Evolutionary conservation across 345 rosid species (phyloP).

Genomic region (Linum trigynum): DNA sequence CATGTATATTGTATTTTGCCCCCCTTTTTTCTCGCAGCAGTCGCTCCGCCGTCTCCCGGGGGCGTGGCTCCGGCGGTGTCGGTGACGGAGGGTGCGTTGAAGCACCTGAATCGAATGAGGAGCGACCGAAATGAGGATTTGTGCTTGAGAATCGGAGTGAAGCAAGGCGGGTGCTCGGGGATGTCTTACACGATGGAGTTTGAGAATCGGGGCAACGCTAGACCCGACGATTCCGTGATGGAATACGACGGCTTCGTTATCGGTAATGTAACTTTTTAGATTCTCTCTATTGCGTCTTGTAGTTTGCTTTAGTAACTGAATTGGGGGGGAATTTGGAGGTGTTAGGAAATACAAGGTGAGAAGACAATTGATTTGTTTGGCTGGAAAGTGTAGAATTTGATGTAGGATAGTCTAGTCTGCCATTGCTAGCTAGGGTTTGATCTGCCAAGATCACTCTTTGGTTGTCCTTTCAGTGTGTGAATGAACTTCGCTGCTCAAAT

Average conservation of each 20-base stretch:
- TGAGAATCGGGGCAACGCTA: conserved; percentile 48
- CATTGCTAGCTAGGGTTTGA: neutral
- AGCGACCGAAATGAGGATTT: conserved; percentile 55
- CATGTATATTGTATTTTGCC: neutral
- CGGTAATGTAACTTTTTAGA: conserved; percentile 31
- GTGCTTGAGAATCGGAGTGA: conserved; percentile 88
- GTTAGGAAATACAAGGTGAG: neutral
- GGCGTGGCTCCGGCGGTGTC: conserved; percentile 66
- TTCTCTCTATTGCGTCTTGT: neutral
- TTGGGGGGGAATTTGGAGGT: neutral
- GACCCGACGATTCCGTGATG: conserved; percentile 75
- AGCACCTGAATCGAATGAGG: conserved; percentile 76
- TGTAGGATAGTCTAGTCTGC: neutral
- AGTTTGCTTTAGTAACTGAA: neutral
- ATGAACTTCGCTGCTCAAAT: neutral
- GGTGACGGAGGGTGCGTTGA: conserved; percentile 65
- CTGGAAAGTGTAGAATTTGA: neutral
- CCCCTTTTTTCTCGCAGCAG: conserved; percentile 12
- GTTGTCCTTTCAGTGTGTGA: neutral
- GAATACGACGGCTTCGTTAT: conserved; percentile 69
- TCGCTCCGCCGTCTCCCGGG: conserved; percentile 32
- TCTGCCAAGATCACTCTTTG: neutral
- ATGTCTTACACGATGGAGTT: conserved; percentile 97
- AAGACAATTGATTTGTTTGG: neutral
- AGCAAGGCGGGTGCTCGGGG: conserved; percentile 94